These are phyloP conservation scores for Physcia stellaris DNA, from an alignment of 495 filamentous ascomycete species.

Conservation along the genomic window DNA sequence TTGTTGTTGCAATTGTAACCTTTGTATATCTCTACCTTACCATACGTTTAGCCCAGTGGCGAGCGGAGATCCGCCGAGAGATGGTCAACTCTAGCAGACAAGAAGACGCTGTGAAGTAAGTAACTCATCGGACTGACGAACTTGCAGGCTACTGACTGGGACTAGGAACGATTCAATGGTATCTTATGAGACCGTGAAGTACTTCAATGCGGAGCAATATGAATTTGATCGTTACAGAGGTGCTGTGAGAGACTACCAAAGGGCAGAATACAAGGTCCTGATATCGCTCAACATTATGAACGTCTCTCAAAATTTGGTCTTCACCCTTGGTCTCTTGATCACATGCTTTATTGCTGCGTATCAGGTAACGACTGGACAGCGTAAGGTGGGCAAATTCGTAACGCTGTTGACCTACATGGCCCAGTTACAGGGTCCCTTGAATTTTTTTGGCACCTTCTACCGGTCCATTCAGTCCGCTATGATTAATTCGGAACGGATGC, in stretches of 20 bases:
- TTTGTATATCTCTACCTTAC: conserved; percentile 94
- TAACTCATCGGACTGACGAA: background rate
- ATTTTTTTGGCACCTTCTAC: conserved; percentile 98
- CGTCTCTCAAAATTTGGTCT: conserved; percentile 82
- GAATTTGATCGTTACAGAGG: conserved; percentile 77
- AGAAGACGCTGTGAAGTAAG: conserved; percentile 82
- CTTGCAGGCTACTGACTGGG: too few relatives aligned
- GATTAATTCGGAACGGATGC: conserved; percentile 90
- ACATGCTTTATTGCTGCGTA: conserved; percentile 79
- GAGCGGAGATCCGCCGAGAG: conserved; percentile 74
- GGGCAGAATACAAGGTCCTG: conserved; percentile 74
- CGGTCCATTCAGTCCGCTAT: conserved; percentile 88
- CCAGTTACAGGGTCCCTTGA: conserved; percentile 83
- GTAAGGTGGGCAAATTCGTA: conserved; percentile 66
- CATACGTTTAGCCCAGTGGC: conserved; percentile 86
- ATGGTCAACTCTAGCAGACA: conserved; percentile 92
- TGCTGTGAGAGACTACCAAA: conserved; percentile 71
- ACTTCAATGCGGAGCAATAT: conserved; percentile 92
- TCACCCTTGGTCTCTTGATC: conserved; percentile 76
- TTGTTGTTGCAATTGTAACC: conserved; percentile 81
- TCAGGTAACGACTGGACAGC: conserved; percentile 63
- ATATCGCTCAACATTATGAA: conserved; percentile 88
- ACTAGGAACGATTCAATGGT: conserved; percentile 84
- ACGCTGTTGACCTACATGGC: conserved; percentile 76
- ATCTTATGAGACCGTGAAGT: conserved; percentile 97